Evolutionary conservation across 495 filamentous ascomycete genomes (phyloP).

Genomic region (Niebla homalea): DNA sequence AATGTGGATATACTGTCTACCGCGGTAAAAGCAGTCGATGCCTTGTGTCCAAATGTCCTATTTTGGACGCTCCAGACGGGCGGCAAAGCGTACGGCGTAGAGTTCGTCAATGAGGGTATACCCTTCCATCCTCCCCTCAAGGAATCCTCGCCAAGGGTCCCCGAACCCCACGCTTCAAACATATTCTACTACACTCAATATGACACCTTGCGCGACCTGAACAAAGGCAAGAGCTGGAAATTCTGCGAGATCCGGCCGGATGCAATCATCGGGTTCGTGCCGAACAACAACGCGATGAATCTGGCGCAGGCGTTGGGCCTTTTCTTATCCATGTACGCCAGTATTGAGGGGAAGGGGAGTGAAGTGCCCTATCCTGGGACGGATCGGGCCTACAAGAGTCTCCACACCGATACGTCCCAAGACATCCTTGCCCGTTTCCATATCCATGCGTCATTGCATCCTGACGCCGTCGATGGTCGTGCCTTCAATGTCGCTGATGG

Average conservation of each 20-base stretch:
- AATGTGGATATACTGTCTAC: constrained; percentile 20
- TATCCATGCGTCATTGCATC: constrained; percentile 25
- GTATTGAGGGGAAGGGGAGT: constrained; percentile 19
- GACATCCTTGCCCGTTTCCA: constrained; percentile 29
- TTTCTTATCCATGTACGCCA: constrained; percentile 27
- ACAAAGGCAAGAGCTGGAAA: constrained; percentile 27
- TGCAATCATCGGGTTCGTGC: constrained; percentile 32
- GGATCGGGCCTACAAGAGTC: constrained; percentile 1
- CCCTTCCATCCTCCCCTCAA: constrained; percentile 22
- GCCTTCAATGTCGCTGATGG: constrained; percentile 27
- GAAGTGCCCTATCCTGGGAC: constrained; percentile 27
- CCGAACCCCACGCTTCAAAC: constrained; percentile 28
- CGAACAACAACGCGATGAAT: constrained; percentile 29
- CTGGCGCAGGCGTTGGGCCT: constrained; percentile 28
- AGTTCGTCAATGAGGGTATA: constrained; percentile 22
- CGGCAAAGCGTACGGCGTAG: constrained; percentile 31
- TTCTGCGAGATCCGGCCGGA: constrained; percentile 35
- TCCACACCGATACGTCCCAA: constrained; percentile 26
- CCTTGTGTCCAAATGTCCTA: constrained; percentile 21
- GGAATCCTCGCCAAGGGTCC: constrained; percentile 29
- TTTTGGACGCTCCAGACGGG: constrained; percentile 31
- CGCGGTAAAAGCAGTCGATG: constrained; percentile 20
- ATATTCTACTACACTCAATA: constrained; percentile 37
- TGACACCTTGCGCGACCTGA: constrained; percentile 25
- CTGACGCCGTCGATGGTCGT: constrained; percentile 12